phyloP scores from a whole-genome alignment of 116 monocot genomes.

The Phalaenopsis hybrid region DNA sequence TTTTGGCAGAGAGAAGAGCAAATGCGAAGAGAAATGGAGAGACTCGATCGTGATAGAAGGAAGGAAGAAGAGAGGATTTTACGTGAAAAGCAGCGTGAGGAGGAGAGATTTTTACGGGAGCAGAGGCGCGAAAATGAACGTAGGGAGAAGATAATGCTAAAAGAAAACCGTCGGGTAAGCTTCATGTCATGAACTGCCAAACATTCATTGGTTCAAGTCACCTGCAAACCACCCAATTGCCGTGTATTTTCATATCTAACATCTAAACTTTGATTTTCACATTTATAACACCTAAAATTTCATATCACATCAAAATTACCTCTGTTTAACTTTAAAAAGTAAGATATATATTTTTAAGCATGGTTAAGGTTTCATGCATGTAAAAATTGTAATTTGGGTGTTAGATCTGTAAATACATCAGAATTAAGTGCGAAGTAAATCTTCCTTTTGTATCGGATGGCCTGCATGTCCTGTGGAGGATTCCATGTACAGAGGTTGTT shows the following conservation, averaged over 20 bases:
- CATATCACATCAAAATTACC: too few species aligned
- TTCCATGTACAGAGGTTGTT: background rate
- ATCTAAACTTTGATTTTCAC: too few species aligned
- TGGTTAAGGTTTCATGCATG: too few species aligned
- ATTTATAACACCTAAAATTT: too few species aligned
- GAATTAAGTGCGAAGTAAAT: too few species aligned
- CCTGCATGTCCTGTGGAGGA: background rate
- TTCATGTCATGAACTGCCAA: background rate
- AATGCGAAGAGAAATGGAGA: slow-evolving; percentile 80
- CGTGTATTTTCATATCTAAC: too few species aligned
- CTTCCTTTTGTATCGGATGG: too few species aligned
- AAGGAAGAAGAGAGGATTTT: slow-evolving; percentile 83
- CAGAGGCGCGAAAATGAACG: slow-evolving; percentile 69
- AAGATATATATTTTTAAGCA: too few species aligned
- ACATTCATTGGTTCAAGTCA: background rate
- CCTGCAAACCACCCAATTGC: too few species aligned
- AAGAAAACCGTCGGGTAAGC: slow-evolving; percentile 57
- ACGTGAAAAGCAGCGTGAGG: slow-evolving; percentile 78
- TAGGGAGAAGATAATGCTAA: slow-evolving; percentile 67
- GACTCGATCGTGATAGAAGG: slow-evolving; percentile 67
- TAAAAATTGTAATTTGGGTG: too few species aligned
- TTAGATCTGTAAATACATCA: too few species aligned
- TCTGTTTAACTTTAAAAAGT: too few species aligned
- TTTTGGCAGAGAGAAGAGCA: slow-evolving; percentile 66
- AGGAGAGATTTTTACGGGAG: slow-evolving; percentile 68